Evolutionary conservation across 2,329 filamentous ascomycete species (phyloP), one percentile per base, ranked within the genome.

Genomic region (Coniochaeta pulveracea): DNA sequence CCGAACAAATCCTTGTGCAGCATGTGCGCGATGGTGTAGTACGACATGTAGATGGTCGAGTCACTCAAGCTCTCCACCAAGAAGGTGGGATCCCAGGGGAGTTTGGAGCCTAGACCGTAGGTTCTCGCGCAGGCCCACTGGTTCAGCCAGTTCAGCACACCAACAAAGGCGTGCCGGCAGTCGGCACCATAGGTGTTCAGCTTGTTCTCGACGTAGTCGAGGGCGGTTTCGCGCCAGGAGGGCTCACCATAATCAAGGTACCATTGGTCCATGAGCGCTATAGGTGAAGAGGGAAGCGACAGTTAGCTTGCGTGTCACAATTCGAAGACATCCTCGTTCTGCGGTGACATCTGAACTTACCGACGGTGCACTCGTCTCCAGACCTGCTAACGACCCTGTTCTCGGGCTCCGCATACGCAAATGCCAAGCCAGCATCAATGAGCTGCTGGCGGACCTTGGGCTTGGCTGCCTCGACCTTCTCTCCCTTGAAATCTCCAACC

Each of bases 201-300:
- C 36, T 67, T 71, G 49, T 78, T 76, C 35, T 73, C 71, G 29
- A 93, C 76, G 52, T 82, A 79, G 44, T 79, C 69, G 34, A 88
- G 64, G 10, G 82, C 85, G 26, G 72, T 66, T 41, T 82, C 62
- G 51, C 83, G 83, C 91, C 91, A 96, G 32, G 79, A 71, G 26
- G 85, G 84, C 59, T 88, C 83, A 40, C 91, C 91, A 50, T 98
- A 98, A 60, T 95, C 89, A 47, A 98, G 66, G 61, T 93, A 98
- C 88, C 91, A 98, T 60, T 98, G 91, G 47, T 95, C 89, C 51
- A 96, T 77, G 44, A 89, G 91, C 89, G 37, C 94, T 86, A 54
- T 91, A 33, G 12, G 24, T 26, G n/a, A 26, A 14, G 6, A 6
- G n/a, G 6, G 15, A n/a, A 26, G 11, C 15, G 6, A n/a, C 24